Conservation (phyloP, 78 protist genomes). For the Dictyostelium capitatum region DNA sequence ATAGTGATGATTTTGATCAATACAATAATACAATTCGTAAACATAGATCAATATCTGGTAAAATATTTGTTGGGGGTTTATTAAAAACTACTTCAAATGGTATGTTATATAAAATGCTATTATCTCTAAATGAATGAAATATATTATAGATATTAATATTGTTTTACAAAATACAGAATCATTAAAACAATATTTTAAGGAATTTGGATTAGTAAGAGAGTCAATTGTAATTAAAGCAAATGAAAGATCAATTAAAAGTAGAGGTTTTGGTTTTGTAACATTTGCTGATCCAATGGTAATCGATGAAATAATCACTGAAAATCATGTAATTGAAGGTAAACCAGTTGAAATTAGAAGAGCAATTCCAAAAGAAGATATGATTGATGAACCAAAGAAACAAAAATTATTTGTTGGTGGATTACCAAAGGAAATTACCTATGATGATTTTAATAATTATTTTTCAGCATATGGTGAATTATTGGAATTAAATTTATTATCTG, state of each 20-base stretch:
- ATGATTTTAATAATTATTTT: conserved; percentile 51
- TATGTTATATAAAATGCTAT: no score
- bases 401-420: conserved; percentile 74
- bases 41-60: conserved; percentile 36
- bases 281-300: conserved; percentile 33
- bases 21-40: no score
- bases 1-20: neutral
- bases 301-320: neutral
- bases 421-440: conserved; percentile 28
- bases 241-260: conserved; percentile 59
- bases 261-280: conserved; percentile 80
- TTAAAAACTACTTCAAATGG: conserved; percentile 70
- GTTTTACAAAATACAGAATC: conserved; percentile 8
- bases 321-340: conserved; percentile 63
- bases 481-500: conserved; percentile 45
- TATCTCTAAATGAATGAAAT: neutral
- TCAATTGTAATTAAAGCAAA: conserved; percentile 50
- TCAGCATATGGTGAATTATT: conserved; percentile 40
- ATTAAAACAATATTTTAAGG: conserved; percentile 54
- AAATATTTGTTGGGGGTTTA: conserved; percentile 73
- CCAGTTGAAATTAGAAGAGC: conserved; percentile 67
- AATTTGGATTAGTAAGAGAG: conserved; percentile 47
- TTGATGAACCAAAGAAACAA: conserved; percentile 42
- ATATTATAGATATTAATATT: neutral
- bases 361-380: conserved; percentile 73